These are phyloP conservation scores for Pseudocercospora musae DNA, from an alignment of 2,329 filamentous ascomycete species.

Conservation along the genomic window DNA sequence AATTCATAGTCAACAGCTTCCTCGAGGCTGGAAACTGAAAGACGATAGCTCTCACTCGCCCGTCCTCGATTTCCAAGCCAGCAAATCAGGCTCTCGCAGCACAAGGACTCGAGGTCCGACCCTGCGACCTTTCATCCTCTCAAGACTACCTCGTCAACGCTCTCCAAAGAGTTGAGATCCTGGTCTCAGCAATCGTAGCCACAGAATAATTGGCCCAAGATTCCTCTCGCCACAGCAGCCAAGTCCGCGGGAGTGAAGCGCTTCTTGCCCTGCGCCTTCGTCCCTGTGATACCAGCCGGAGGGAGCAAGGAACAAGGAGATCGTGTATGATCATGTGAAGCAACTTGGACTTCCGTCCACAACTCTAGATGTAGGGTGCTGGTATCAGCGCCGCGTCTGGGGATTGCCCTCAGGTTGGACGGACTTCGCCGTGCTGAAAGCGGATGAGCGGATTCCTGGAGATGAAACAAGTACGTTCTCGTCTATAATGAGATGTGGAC, in stretches of 20 bases:
- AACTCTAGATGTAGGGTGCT: constrained; percentile 58
- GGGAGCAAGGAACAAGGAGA: constrained; percentile 49
- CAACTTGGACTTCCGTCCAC: constrained; percentile 52
- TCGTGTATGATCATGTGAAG: constrained; percentile 50
- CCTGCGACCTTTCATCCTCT: constrained; percentile 43
- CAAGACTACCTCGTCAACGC: constrained; percentile 17
- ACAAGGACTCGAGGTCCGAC: constrained; percentile 44
- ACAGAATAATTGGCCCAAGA: constrained; percentile 22
- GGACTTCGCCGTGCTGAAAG: constrained; percentile 43
- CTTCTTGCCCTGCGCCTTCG: constrained; percentile 33
- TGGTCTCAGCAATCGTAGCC: constrained; percentile 31
- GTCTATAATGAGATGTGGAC: constrained; percentile 48
- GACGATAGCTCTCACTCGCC: constrained; percentile 48
- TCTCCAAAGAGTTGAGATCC: constrained; percentile 39
- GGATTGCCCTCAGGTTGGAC: constrained; percentile 45
- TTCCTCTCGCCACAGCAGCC: constrained; percentile 30
- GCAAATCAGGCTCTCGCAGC: constrained; percentile 41
- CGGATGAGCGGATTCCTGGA: constrained; percentile 42
- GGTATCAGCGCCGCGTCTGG: constrained; percentile 52
- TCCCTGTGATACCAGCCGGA: constrained; percentile 44
- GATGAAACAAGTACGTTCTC: constrained; percentile 54
- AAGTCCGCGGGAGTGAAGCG: constrained; percentile 33
- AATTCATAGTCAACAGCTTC: constrained; percentile 40
- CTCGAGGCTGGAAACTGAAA: constrained; percentile 33
- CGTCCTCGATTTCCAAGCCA: constrained; percentile 45